Conservation (phyloP, 306 rosid genomes). For the peach (Prunus persica) region DNA sequence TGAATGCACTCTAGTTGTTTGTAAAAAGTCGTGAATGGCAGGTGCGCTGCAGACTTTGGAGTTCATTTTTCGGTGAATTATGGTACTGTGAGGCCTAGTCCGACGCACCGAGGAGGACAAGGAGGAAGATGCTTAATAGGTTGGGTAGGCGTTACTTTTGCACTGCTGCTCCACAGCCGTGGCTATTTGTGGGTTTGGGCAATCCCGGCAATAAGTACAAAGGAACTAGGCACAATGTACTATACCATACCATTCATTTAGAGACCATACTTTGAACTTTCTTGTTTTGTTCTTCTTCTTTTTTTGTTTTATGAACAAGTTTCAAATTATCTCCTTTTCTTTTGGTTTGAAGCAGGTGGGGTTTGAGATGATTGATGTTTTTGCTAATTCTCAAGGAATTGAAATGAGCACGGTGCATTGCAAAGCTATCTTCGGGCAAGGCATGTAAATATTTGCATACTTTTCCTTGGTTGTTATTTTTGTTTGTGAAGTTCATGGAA, state of each 20-base stretch:
- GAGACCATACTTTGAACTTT: not conserved
- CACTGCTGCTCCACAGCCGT: slow-evolving; percentile 50
- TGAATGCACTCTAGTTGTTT: not conserved
- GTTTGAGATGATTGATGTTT: slow-evolving; percentile 82
- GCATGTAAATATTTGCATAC: slow-evolving; percentile 19
- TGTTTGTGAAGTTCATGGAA: slow-evolving; percentile 23
- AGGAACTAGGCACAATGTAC: slow-evolving; percentile 92
- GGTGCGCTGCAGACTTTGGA: not conserved
- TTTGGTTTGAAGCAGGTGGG: slow-evolving; percentile 57
- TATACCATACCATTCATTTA: not conserved
- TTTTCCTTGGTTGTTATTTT: slow-evolving; percentile 12
- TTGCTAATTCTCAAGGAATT: slow-evolving; percentile 70
- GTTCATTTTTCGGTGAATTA: not conserved
- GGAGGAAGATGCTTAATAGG: slow-evolving; percentile 40
- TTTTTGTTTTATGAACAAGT: not conserved
- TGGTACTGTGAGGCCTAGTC: slow-evolving; percentile 3
- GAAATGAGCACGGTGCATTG: slow-evolving; percentile 53
- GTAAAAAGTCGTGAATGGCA: not conserved
- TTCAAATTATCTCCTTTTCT: not conserved
- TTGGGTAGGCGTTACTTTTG: slow-evolving; percentile 48
- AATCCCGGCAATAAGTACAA: slow-evolving; percentile 78
- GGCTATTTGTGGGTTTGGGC: slow-evolving; percentile 88
- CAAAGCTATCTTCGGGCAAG: slow-evolving; percentile 85
- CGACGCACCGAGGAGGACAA: not conserved
- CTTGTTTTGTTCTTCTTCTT: not conserved